Evolutionary conservation across 75 land plant genomes (phyloP).

Genomic region (Cryptomeria japonica): DNA sequence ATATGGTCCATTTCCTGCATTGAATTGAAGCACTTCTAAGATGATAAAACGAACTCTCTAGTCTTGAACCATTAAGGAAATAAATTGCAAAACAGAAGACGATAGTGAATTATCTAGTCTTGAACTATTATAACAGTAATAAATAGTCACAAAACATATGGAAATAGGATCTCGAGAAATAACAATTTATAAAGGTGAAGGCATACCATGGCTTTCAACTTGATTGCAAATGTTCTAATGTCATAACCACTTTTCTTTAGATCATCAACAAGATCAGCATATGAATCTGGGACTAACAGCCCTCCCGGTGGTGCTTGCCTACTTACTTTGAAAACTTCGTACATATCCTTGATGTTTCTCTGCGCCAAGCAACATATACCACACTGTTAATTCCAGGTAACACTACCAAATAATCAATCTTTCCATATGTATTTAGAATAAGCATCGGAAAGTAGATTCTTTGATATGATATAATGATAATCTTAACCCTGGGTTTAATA

Average conservation of each 20-base stretch:
- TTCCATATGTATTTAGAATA: neutral
- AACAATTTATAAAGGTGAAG: neutral
- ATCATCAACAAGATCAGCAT: constrained; percentile 1
- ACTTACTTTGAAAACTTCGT: neutral
- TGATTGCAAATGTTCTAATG: neutral
- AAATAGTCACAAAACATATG: neutral
- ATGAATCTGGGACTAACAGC: neutral
- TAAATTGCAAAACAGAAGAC: neutral
- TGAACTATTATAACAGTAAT: neutral
- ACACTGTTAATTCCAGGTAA: neutral
- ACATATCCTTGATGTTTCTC: neutral
- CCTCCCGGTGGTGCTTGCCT: neutral
- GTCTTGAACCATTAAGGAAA: neutral
- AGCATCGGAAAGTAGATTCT: neutral
- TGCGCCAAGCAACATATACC: neutral
- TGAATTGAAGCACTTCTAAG: neutral
- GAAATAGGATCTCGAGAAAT: neutral
- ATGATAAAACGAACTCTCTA: neutral
- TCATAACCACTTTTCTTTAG: neutral
- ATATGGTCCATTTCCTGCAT: neutral
- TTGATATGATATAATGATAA: neutral
- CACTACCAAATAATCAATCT: neutral
- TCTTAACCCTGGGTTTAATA: neutral
- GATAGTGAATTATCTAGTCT: neutral
- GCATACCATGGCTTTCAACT: neutral